phyloP scores from a whole-genome alignment of 2,329 filamentous ascomycete species.

The Aureobasidium sp. region DNA sequence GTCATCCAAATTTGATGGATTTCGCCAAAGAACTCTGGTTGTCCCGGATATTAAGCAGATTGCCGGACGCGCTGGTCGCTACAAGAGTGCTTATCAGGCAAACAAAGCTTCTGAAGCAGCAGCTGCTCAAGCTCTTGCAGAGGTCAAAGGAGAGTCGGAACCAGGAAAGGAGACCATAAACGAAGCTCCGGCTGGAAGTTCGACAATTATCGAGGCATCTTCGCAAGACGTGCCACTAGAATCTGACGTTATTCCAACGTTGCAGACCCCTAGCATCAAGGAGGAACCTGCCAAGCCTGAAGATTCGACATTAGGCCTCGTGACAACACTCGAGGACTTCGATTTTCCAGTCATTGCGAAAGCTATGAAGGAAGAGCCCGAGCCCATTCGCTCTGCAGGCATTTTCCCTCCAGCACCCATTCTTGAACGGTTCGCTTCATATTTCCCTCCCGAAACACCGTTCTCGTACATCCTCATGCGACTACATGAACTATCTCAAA shows the following conservation, averaged over 20 bases:
- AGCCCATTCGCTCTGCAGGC: slow-evolving; percentile 62
- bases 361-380: slow-evolving; percentile 57
- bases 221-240: not conserved
- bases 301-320: slow-evolving; percentile 55
- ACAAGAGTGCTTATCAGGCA: slow-evolving; percentile 60
- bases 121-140: slow-evolving; percentile 23
- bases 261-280: not conserved
- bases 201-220: not conserved
- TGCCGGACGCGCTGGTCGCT: slow-evolving; percentile 83
- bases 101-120: slow-evolving; percentile 23
- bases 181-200: not conserved
- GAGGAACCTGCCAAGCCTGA: not conserved
- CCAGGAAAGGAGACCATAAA: slow-evolving; percentile 3
- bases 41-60: slow-evolving; percentile 90
- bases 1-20: slow-evolving; percentile 63
- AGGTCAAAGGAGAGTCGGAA: slow-evolving; percentile 23
- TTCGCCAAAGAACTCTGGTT: slow-evolving; percentile 49
- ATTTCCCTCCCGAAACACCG: slow-evolving; percentile 73
- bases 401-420: slow-evolving; percentile 65
- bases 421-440: slow-evolving; percentile 68
- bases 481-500: slow-evolving; percentile 59
- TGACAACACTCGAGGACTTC: slow-evolving; percentile 67
- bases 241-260: not conserved
- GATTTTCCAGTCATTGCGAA: slow-evolving; percentile 58
- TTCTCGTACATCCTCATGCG: slow-evolving; percentile 76